phyloP scores from a whole-genome alignment of 805 yeast species.

The Suhomyces sp. region DNA sequence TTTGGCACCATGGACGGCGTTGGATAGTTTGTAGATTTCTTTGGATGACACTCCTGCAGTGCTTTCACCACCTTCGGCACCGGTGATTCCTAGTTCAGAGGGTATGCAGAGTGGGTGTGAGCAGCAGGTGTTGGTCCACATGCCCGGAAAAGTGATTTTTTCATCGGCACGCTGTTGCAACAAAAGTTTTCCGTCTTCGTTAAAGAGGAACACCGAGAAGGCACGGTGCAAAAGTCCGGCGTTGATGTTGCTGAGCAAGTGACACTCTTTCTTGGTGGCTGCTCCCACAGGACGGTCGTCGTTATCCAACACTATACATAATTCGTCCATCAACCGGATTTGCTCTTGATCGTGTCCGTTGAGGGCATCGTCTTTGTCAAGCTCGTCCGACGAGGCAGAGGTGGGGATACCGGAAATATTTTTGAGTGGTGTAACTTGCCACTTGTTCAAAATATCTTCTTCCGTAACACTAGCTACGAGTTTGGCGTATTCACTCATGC shows the following conservation, averaged over 20 bases:
- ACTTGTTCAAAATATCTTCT: conserved; percentile 51
- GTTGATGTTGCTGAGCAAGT: conserved; percentile 82
- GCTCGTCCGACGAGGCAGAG: conserved; percentile 25
- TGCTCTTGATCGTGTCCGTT: conserved; percentile 92
- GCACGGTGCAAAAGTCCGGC: conserved; percentile 91
- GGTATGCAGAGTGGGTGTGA: conserved; percentile 91
- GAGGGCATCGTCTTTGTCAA: conserved; percentile 48
- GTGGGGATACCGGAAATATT: conserved; percentile 58
- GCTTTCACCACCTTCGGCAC: conserved; percentile 6
- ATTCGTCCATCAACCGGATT: conserved; percentile 91
- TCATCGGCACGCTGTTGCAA: conserved; percentile 95
- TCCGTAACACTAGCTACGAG: conserved; percentile 52
- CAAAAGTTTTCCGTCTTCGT: conserved; percentile 68
- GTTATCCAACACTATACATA: conserved; percentile 89
- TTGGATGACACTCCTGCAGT: conserved; percentile 4
- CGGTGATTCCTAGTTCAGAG: conserved; percentile 64
- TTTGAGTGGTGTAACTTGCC: conserved; percentile 64
- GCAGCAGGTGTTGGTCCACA: conserved; percentile 99
- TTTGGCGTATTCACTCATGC: conserved; percentile 37
- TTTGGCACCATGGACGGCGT: conserved; percentile 74
- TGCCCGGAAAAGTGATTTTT: conserved; percentile 91
- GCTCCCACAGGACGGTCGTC: conserved; percentile 87
- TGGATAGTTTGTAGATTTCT: conserved; percentile 39
- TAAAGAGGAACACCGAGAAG: conserved; percentile 90
- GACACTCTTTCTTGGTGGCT: conserved; percentile 89